Base-by-base conservation (phyloP, 176 grass and related monocot species). In the Dendrocalamus sinicus region DNA sequence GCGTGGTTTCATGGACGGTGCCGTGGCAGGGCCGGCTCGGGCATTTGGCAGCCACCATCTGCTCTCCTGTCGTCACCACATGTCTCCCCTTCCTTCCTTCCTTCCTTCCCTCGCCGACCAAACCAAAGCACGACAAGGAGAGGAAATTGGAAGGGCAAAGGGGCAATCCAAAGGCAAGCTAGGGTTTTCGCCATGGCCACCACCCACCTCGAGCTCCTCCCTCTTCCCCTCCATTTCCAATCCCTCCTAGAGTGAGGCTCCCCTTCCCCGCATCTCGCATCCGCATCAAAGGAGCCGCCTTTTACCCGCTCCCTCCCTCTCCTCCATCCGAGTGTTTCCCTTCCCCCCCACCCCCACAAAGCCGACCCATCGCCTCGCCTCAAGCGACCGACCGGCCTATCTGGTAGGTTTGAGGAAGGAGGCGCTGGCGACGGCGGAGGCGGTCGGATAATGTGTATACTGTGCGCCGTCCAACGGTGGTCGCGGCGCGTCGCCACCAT, bases 401-500 rank as follows among this genome's bases (percentile, higher is more conserved):
- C 47, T 37, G 35, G 20, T 52, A 72, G 81, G 58, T 30, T 72
- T 45, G 67, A 73, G 67, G 67, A 28, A 53, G 16, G 67, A 28
- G 72, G 81, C 84, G 85, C 88, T 81, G 88, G 91, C 88, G 88
- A 90, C 52, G 89, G 76, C 83, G 83, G 41, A 44, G 72, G 77
- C 23, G 85, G 84, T 69, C 79, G 91, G 91, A 90, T 84, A 98
- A 98, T 98, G 96, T 98, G 96, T 86, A 95, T 94, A 85, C 90
- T 98, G 22, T 98, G 96, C 79, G 88, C 89, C 74, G 93, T 98
- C 51, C 93, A 98, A 89, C 89, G 96, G 86, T 98, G 96, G 93
- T 98, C 96, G 87, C 96, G 96, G 20, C 86, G 91, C 82, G 88
- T 95, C 59, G 96, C 91, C 64, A 91, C 90, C 86, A 89, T 98